These are phyloP conservation scores for Adiantum capillusveneris DNA, from an alignment of 75 land plant genomes.

Conservation along the genomic window DNA sequence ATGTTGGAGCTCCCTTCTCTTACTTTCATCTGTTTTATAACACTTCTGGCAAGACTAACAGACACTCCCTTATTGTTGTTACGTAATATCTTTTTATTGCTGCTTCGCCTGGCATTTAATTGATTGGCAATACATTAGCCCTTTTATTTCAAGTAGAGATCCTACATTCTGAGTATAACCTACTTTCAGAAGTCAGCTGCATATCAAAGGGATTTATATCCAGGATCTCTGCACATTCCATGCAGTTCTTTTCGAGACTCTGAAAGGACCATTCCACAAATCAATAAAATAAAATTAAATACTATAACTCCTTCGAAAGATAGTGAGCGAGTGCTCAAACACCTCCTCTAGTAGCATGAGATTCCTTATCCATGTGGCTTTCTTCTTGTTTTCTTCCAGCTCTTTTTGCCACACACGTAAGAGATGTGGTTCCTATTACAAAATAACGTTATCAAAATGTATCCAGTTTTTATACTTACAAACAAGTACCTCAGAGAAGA, in stretches of 20 bases:
- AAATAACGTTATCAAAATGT: neutral
- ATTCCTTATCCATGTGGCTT: neutral
- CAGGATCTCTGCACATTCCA: constrained; percentile 23
- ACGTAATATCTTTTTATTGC: no score
- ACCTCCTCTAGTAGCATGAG: neutral
- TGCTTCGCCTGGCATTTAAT: no score
- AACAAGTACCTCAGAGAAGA: neutral
- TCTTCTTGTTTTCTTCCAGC: constrained; percentile 1
- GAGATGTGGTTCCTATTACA: neutral
- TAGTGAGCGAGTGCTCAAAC: no score
- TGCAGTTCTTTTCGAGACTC: constrained; percentile 21
- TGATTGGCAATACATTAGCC: no score
- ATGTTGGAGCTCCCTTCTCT: no score
- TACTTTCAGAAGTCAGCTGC: constrained; percentile 18
- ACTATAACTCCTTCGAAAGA: no score
- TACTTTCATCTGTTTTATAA: no score
- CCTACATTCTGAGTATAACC: neutral
- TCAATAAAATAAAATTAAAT: no score
- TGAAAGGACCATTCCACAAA: constrained; percentile 6
- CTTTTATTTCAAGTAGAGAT: neutral
- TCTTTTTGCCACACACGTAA: neutral
- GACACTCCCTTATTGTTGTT: no score
- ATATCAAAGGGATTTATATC: constrained; percentile 15
- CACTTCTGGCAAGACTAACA: no score
- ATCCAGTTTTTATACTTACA: no score